Conservation (phyloP, 768 basidiomycete genomes). For the Phlebiopsis flavidoalba region DNA sequence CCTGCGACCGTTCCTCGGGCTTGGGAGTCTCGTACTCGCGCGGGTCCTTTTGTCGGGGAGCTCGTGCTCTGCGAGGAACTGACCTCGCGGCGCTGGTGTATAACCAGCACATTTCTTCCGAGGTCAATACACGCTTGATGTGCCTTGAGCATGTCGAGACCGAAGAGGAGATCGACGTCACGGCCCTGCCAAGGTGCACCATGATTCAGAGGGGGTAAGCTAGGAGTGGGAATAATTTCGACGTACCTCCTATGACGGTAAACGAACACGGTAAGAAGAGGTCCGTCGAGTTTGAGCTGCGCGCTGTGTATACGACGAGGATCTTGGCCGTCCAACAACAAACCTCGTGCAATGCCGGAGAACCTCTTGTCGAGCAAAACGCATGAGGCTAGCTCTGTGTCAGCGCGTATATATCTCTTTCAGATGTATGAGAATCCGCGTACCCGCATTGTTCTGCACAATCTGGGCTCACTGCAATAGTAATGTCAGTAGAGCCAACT, state of each 20-base stretch:
- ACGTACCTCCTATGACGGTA: constrained; percentile 86
- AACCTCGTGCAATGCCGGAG: constrained; percentile 83
- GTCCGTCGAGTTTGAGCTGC: constrained; percentile 83
- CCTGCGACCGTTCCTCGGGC: constrained; percentile 27
- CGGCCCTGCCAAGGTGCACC: constrained; percentile 50
- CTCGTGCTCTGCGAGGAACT: constrained; percentile 91
- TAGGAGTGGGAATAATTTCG: background rate
- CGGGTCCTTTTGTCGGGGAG: constrained; percentile 82
- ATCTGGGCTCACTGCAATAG: constrained; percentile 74
- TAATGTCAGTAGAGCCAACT: background rate
- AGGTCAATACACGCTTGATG: constrained; percentile 97
- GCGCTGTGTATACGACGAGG: constrained; percentile 88
- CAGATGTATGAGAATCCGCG: constrained; percentile 25
- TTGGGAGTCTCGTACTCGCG: constrained; percentile 22
- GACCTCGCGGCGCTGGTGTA: constrained; percentile 81
- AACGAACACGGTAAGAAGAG: constrained; percentile 86
- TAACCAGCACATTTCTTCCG: constrained; percentile 83
- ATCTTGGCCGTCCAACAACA: constrained; percentile 98
- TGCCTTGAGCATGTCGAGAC: constrained; percentile 98
- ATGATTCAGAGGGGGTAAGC: background rate
- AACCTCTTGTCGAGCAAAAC: constrained; percentile 85
- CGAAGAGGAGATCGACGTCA: constrained; percentile 92
- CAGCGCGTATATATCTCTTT: background rate
- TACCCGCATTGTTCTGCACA: constrained; percentile 90
- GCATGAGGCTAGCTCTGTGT: constrained; percentile 67